phyloP scores from a whole-genome alignment of 2,329 filamentous ascomycete genomes.

The Aschersonia sp. region DNA sequence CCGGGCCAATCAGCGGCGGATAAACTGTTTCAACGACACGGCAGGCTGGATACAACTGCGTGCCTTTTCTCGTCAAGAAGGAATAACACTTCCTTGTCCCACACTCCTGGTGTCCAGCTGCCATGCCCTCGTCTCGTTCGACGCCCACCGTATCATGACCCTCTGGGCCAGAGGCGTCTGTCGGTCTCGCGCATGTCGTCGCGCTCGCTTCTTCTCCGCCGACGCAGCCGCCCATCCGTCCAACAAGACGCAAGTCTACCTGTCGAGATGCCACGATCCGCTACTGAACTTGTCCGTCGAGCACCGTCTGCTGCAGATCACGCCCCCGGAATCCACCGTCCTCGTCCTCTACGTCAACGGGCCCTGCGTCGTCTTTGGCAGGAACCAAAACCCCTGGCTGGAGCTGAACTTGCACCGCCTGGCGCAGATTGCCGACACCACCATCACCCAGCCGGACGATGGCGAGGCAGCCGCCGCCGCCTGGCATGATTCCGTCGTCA shows the following conservation, averaged over 20 bases:
- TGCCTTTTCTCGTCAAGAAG: not conserved
- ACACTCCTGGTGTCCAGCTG: no score
- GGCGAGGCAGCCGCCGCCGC: no score
- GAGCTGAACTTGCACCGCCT: slow-evolving; percentile 66
- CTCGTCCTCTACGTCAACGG: slow-evolving; percentile 81
- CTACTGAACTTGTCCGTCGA: slow-evolving; percentile 90
- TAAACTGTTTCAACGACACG: no score
- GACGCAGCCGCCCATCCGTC: slow-evolving; percentile 25
- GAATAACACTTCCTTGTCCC: no score
- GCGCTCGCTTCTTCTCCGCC: slow-evolving; percentile 16
- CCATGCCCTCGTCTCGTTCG: not conserved
- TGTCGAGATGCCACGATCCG: slow-evolving; percentile 55
- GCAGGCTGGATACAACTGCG: not conserved
- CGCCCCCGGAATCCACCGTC: slow-evolving; percentile 55
- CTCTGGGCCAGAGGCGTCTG: no score
- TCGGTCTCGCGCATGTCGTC: not conserved
- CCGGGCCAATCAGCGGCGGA: no score
- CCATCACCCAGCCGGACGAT: slow-evolving; percentile 22
- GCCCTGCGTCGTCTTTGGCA: slow-evolving; percentile 78
- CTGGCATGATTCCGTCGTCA: slow-evolving; percentile 17
- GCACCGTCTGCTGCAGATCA: slow-evolving; percentile 70
- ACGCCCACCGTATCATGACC: not conserved
- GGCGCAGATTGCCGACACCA: slow-evolving; percentile 16
- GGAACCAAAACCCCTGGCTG: slow-evolving; percentile 96
- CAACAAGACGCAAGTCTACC: slow-evolving; percentile 50